A percentile compares a stretch with the other conserved stretches of the same genome.
phyloP scores from a whole-genome alignment of 2,329 filamentous ascomycete species.

The Daldinia sp. region DNA sequence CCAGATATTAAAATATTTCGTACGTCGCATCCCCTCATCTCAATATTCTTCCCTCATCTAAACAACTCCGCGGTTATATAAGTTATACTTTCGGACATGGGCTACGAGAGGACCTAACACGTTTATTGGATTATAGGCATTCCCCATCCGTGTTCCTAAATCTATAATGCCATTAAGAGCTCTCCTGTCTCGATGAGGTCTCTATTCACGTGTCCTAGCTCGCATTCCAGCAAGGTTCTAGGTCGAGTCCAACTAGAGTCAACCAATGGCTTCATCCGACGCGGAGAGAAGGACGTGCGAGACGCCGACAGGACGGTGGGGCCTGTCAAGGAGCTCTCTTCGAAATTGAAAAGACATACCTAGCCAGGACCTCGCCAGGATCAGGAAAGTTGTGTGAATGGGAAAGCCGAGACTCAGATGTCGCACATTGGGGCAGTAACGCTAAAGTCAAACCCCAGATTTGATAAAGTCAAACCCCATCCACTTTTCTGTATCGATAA shows the following conservation, averaged over 20 bases:
- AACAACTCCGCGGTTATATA: not conserved
- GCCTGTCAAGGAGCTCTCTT: slow-evolving; percentile 5
- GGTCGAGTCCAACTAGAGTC: slow-evolving; percentile 22
- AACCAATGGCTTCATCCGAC: slow-evolving; percentile 27
- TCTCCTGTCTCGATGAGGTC: slow-evolving; percentile 12
- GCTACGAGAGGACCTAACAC: not conserved
- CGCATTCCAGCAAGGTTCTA: slow-evolving; percentile 23
- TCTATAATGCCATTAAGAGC: slow-evolving; percentile 12
- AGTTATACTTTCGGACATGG: not conserved
- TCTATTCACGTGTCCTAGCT: slow-evolving; percentile 24
- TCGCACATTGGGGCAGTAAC: slow-evolving; percentile 30
- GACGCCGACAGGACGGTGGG: slow-evolving; percentile 4
- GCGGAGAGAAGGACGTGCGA: slow-evolving; percentile 18
- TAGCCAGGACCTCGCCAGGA: slow-evolving; percentile 11
- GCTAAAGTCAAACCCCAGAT: no score
- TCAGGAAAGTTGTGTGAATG: slow-evolving; percentile 16
- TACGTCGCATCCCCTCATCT: not conserved
- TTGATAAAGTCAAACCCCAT: no score
- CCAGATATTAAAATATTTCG: not conserved
- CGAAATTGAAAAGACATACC: not conserved
- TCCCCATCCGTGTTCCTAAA: slow-evolving; percentile 2
- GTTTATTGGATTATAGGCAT: not conserved
- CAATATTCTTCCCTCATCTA: not conserved
- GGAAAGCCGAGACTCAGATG: slow-evolving; percentile 37
- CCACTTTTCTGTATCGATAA: no score